These are phyloP conservation scores for Malassezia obtusa DNA, from an alignment of 1,284 basidiomycete species.

Conservation along the genomic window DNA sequence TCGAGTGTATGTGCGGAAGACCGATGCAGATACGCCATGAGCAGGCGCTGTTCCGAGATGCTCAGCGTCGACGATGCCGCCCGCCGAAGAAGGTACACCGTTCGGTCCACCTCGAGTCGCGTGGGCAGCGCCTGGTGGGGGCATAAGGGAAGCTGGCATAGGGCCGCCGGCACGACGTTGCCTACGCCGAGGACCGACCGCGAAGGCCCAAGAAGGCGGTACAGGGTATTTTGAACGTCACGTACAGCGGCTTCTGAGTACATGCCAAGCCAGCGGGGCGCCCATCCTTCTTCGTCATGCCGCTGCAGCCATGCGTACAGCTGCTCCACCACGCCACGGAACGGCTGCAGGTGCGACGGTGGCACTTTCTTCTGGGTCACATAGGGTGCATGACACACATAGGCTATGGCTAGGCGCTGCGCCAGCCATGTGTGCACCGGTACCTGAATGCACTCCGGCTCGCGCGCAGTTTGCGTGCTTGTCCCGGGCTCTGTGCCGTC, in stretches of 20 bases:
- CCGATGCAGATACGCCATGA: neutral
- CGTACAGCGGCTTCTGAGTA: neutral
- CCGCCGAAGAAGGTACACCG: neutral
- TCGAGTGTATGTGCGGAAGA: neutral
- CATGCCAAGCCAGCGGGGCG: neutral
- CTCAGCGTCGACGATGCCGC: neutral
- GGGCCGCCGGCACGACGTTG: neutral
- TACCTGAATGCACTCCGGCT: neutral
- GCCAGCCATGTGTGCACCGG: constrained; percentile 1
- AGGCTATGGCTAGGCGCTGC: constrained; percentile 7
- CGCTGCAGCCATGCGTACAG: neutral
- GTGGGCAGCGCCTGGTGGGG: neutral
- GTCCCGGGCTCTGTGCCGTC: constrained; percentile 2
- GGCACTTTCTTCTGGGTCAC: neutral
- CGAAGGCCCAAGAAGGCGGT: neutral
- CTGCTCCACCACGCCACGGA: neutral
- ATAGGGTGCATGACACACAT: constrained; percentile 15
- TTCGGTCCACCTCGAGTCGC: neutral
- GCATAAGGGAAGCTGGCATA: neutral
- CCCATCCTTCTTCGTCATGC: neutral
- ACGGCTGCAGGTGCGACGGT: constrained; percentile 3
- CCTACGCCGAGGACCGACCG: neutral
- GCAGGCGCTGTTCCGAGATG: neutral
- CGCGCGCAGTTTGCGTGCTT: neutral
- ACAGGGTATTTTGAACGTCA: neutral